Conservation (phyloP, 2,329 filamentous ascomycete species). For the Claviceps sp. region DNA sequence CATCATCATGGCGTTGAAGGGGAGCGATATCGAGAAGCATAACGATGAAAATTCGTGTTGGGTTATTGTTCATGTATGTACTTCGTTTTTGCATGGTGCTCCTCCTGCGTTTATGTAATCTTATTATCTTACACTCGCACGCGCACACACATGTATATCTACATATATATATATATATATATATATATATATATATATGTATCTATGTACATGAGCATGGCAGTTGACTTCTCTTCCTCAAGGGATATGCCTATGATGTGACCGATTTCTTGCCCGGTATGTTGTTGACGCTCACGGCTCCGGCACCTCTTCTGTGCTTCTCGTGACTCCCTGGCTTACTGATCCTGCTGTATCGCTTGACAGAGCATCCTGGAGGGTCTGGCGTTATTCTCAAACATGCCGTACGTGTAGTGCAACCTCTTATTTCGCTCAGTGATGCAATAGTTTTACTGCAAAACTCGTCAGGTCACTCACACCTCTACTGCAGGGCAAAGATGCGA, state of each 20-base stretch:
- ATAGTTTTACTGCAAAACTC: no score
- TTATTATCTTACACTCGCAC: no score
- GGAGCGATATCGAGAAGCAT: conserved; percentile 52
- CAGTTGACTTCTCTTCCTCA: conserved; percentile 4
- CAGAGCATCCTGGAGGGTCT: conserved; percentile 75
- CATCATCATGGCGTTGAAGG: conserved; percentile 29
- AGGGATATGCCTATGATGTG: conserved; percentile 77
- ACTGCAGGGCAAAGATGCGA: conserved; percentile 72
- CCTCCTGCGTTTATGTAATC: neutral
- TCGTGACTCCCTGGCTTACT: neutral
- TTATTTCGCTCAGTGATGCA: no score
- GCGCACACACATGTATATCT: no score
- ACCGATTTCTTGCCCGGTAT: conserved; percentile 72
- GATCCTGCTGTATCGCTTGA: neutral
- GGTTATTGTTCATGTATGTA: conserved; percentile 65
- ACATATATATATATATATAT: no score
- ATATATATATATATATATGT: no score
- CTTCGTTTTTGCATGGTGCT: neutral
- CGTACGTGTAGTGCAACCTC: conserved; percentile 23
- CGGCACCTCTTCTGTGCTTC: neutral
- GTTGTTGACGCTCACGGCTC: conserved; percentile 11
- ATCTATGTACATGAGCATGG: neutral
- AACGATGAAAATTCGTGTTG: conserved; percentile 74
- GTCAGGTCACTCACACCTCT: neutral
- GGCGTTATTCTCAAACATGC: conserved; percentile 97